These are phyloP conservation scores for Rutstroemia sp. DNA, from an alignment of 2,329 filamentous ascomycete species.

Conservation along the genomic window DNA sequence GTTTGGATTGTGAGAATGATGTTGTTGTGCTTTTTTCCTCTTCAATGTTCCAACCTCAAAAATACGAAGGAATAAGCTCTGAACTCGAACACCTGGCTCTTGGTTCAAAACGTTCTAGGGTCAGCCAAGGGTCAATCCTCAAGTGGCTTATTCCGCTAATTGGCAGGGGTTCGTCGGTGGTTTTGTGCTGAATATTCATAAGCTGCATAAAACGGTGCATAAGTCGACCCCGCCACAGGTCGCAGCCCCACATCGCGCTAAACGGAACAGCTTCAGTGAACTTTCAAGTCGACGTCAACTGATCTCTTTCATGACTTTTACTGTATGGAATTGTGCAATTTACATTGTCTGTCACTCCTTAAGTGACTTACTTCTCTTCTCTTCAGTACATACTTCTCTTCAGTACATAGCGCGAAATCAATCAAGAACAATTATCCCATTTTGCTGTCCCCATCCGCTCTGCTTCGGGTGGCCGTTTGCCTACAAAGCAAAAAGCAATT, in stretches of 20 bases:
- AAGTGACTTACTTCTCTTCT: too few species aligned
- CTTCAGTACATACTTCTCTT: too few species aligned
- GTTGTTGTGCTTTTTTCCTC: neutral
- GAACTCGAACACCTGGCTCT: conserved; percentile 6
- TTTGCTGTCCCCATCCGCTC: too few species aligned
- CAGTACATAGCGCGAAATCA: too few species aligned
- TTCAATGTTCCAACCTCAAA: neutral
- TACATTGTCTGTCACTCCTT: too few species aligned
- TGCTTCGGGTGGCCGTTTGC: too few species aligned
- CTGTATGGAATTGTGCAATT: too few species aligned
- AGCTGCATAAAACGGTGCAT: neutral
- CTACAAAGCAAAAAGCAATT: too few species aligned
- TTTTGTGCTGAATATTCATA: neutral
- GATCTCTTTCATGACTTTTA: too few species aligned
- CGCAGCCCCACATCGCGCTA: neutral
- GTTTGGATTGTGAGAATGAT: neutral
- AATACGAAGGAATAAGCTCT: neutral
- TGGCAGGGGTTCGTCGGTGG: neutral
- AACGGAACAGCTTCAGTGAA: neutral
- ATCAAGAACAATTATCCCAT: too few species aligned
- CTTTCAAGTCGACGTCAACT: too few species aligned
- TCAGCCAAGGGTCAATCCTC: neutral
- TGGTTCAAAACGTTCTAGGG: neutral
- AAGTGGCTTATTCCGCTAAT: neutral
- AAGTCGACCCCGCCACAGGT: too few species aligned